Conservation (phyloP, 1,284 basidiomycete species). For the Ustilago nuda region DNA sequence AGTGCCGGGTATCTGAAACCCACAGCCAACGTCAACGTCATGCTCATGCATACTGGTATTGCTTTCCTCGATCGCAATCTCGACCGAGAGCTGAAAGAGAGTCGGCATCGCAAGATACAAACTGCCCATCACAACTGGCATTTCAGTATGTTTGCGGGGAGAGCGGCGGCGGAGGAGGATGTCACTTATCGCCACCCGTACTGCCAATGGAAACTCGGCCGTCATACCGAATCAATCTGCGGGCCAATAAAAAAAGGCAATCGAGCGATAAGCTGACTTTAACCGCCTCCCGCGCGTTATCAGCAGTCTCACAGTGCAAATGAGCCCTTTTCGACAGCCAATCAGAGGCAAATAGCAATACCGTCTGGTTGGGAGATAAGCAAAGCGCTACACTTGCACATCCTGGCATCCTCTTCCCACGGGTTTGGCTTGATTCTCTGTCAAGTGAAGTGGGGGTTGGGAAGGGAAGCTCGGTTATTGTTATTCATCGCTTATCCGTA, state of each 20-base stretch:
- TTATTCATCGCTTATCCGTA: not conserved
- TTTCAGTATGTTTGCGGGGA: no score
- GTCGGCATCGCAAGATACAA: no score
- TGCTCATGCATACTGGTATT: not conserved
- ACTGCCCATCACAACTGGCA: no score
- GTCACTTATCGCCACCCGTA: not conserved
- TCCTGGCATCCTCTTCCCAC: not conserved
- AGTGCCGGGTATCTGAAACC: constrained; percentile 2
- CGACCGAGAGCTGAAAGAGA: not conserved
- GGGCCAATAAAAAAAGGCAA: constrained; percentile 5
- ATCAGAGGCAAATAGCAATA: not conserved
- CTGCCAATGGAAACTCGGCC: constrained; percentile 7
- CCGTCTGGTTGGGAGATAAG: constrained; percentile 2
- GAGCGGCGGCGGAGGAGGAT: not conserved
- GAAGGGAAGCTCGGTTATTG: no score
- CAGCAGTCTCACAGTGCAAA: not conserved
- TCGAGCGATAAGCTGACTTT: not conserved
- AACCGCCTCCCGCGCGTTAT: constrained; percentile 1
- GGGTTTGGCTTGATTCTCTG: constrained; percentile 3
- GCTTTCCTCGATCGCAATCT: not conserved
- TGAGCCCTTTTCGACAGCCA: constrained; percentile 1
- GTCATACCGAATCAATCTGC: not conserved
- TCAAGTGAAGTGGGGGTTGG: not conserved
- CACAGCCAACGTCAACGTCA: not conserved
- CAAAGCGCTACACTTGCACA: not conserved